A percentile compares a stretch with the other conserved stretches of the same genome.
phyloP scores from a whole-genome alignment of 345 rosid genomes.

The Schrenkiella parvula region DNA sequence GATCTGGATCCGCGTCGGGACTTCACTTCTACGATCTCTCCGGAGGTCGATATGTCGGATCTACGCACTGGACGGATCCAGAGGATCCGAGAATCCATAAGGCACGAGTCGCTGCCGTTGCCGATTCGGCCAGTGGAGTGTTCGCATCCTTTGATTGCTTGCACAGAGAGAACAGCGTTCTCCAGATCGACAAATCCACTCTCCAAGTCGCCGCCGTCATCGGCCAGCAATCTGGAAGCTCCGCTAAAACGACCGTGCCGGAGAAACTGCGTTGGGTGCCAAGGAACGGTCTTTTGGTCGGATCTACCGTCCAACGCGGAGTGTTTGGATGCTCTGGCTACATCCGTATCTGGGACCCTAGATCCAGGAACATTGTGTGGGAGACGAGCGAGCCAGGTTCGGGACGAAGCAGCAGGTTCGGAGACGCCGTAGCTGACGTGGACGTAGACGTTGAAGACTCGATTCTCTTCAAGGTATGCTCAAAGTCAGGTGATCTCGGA shows the following conservation, averaged over 20 bases:
- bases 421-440: conserved; percentile 82
- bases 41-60: conserved; percentile 52
- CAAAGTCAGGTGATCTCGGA: conserved; percentile 81
- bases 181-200: conserved; percentile 76
- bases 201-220: conserved; percentile 57
- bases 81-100: conserved; percentile 80
- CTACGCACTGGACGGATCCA: conserved; percentile 74
- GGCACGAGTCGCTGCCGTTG: conserved; percentile 60
- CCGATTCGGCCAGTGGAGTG: conserved; percentile 50
- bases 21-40: conserved; percentile 81
- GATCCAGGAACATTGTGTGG: conserved; percentile 63
- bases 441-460: conserved; percentile 55
- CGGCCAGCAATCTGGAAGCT: conserved; percentile 65
- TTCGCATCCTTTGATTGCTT: conserved; percentile 73
- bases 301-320: conserved; percentile 55
- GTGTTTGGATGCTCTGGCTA: conserved; percentile 89
- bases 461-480: conserved; percentile 70
- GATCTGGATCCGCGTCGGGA: conserved; percentile 62
- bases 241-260: conserved; percentile 54
- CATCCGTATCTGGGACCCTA: conserved; percentile 81
- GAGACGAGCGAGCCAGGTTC: conserved; percentile 92
- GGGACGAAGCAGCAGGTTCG: conserved; percentile 82
- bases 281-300: conserved; percentile 41
- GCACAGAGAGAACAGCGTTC: conserved; percentile 69
- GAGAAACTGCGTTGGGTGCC: conserved; percentile 73